A percentile compares a stretch with the other conserved stretches of the same genome.
These are phyloP conservation scores for Dothidotthia symphoricarpi DNA, from an alignment of 2,329 filamentous ascomycete species.

Conservation along the genomic window DNA sequence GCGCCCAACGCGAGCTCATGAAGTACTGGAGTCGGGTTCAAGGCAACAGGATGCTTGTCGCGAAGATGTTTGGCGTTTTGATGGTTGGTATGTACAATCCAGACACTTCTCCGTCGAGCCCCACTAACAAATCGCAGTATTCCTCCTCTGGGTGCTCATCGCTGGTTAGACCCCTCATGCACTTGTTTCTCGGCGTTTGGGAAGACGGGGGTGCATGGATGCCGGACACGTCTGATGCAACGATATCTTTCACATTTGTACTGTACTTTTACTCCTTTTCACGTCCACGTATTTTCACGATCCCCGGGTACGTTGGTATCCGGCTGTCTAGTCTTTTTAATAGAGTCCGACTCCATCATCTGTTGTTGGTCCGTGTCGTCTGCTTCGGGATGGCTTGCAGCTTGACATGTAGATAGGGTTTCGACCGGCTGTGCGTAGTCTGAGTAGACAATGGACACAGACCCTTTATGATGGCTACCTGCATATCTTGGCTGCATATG, in stretches of 20 bases:
- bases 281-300: no score
- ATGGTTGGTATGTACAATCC: constrained; percentile 72
- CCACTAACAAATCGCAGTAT: constrained; percentile 21
- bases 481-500: constrained; percentile 17
- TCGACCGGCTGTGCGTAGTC: no score
- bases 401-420: no score
- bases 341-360: no score
- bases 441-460: constrained; percentile 5
- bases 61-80: constrained; percentile 78
- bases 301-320: no score
- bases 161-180: constrained; percentile 46
- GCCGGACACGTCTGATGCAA: constrained; percentile 6
- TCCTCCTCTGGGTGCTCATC: constrained; percentile 66
- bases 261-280: no score
- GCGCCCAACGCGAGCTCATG: constrained; percentile 88
- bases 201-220: constrained; percentile 13
- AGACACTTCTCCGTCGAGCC: not conserved
- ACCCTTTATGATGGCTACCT: not conserved
- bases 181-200: constrained; percentile 21
- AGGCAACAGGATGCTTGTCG: constrained; percentile 92
- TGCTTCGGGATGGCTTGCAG: no score
- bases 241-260: no score
- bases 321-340: no score
- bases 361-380: no score
- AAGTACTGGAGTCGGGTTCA: constrained; percentile 96